phyloP scores from a whole-genome alignment of 2,329 filamentous ascomycete species.

The Colletotrichum gigasporum region DNA sequence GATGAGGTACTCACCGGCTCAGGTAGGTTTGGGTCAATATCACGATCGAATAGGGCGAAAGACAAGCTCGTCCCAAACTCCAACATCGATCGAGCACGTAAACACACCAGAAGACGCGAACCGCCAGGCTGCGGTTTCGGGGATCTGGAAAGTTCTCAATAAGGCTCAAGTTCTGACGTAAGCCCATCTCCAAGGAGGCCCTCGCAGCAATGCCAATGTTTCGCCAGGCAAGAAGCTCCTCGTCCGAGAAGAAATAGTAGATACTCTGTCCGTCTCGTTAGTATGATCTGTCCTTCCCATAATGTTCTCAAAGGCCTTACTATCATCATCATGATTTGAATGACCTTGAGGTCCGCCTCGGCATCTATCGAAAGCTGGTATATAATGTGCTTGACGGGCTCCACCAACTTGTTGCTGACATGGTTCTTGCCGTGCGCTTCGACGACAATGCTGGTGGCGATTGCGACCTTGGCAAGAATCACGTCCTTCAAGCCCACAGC shows the following conservation, averaged over 20 bases:
- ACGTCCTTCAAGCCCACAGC: slow-evolving; percentile 38
- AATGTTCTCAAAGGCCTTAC: slow-evolving; percentile 23
- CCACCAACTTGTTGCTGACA: slow-evolving; percentile 38
- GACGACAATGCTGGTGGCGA: slow-evolving; percentile 43
- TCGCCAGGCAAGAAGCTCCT: slow-evolving; percentile 59
- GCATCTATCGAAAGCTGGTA: slow-evolving; percentile 33
- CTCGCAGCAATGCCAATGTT: slow-evolving; percentile 56
- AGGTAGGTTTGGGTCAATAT: slow-evolving; percentile 58
- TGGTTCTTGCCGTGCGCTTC: slow-evolving; percentile 43
- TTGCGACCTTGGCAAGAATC: slow-evolving; percentile 42
- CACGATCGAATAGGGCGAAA: slow-evolving; percentile 57
- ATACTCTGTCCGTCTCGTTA: slow-evolving; percentile 42
- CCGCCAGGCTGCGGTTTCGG: slow-evolving; percentile 41
- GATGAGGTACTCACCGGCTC: slow-evolving; percentile 46
- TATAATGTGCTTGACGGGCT: slow-evolving; percentile 37
- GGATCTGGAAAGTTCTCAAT: slow-evolving; percentile 46
- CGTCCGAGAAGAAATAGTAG: slow-evolving; percentile 55
- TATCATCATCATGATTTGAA: slow-evolving; percentile 43
- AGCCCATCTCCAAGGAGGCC: slow-evolving; percentile 56
- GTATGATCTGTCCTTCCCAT: neutral
- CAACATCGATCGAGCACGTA: slow-evolving; percentile 61
- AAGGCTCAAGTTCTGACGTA: slow-evolving; percentile 56
- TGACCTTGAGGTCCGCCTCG: slow-evolving; percentile 42
- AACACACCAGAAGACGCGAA: slow-evolving; percentile 59
- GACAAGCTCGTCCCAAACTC: slow-evolving; percentile 62